A percentile compares a stretch with the other conserved stretches of the same genome.
These are phyloP conservation scores for Jacaranda copaia DNA, from an alignment of 257 asterid genomes.

Conservation along the genomic window DNA sequence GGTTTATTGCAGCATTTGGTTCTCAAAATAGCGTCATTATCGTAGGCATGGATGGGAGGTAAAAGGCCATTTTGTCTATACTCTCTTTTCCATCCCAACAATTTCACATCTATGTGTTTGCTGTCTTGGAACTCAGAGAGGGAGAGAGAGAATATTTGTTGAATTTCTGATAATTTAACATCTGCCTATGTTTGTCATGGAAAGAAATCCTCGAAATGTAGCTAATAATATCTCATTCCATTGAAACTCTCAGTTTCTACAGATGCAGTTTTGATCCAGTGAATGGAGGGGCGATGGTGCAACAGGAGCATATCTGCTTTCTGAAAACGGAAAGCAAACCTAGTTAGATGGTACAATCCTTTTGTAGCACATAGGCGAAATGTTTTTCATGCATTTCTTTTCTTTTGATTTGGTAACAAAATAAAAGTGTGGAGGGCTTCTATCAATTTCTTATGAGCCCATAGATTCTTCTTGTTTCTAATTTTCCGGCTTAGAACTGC, in stretches of 20 bases:
- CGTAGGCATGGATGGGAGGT: conserved; percentile 93
- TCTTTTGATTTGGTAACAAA: too few species aligned
- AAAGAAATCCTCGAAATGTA: conserved; percentile 14
- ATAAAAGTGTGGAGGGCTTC: too few species aligned
- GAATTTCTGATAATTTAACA: background rate
- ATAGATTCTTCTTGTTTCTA: too few species aligned
- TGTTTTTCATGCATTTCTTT: too few species aligned
- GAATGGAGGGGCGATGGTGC: conserved; percentile 88
- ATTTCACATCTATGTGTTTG: conserved; percentile 4
- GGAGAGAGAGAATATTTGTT: background rate
- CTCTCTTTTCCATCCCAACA: background rate
- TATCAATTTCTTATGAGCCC: too few species aligned
- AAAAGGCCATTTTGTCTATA: conserved; percentile 31
- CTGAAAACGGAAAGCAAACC: conserved; percentile 65
- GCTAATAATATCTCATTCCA: conserved; percentile 14
- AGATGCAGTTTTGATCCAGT: conserved; percentile 87
- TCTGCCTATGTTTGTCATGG: background rate
- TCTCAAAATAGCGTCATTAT: conserved; percentile 71
- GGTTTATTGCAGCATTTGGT: conserved; percentile 77
- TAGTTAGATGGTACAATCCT: conserved; percentile 38
- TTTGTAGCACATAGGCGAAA: too few species aligned
- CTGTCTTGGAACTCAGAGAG: background rate
- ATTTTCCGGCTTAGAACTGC: too few species aligned
- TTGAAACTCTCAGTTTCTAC: conserved; percentile 64
- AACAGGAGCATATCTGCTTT: conserved; percentile 74